Evolutionary conservation across 2,329 filamentous ascomycete species (phyloP), one percentile per base, ranked within the genome.

Genomic region (Grosmannia huntii): DNA sequence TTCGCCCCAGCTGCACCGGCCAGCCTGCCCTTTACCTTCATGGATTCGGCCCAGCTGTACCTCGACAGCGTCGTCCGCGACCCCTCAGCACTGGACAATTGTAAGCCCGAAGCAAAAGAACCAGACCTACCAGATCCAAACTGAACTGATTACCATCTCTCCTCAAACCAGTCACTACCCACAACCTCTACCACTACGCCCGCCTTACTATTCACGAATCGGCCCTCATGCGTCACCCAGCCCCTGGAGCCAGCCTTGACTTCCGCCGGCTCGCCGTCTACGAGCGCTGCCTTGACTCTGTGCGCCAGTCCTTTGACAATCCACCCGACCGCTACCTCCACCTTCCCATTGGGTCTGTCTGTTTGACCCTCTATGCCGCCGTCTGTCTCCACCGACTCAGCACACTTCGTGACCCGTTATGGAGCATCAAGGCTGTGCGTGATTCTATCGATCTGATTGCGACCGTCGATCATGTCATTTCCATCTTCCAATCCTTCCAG

Each of bases 361-460:
- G 52, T n/a, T 58, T 59, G 28, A 27, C 61, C 27, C 61, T 58
- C 52, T 58, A 61, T 28, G 51, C 55, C 12, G 9, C 59, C n/a
- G 31, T 57, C 5, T 61, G 56, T 33, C 57, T 64, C 46, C 59
- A 60, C 57, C 53, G 53, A 10, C 53, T 64, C 31, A 33, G 56
- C 2, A 61, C 59, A 5, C 23, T 61, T 4, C 68, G 72, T 38
- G 71, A 74, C 56, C 68, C 70, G 2, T 65, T 66, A 0, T 75
- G 72, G 72, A 68, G 73, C 62, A 63, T 68, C 3, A 62, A 62
- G 7, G 65, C 65, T 5, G 68, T 70, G 5, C 64, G 65, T 5
- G 57, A 60, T 23, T 63, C 62, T 2, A 52, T 73, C 14, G 70
- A 74, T 55, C 58, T 74, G 27, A 60, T 73, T 5, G 52, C 57